Percentiles rank a stretch among this genome's conserved stretches.
Conservation (phyloP, 2,329 filamentous ascomycete species). For the Xylariomycetidae sp. region DNA sequence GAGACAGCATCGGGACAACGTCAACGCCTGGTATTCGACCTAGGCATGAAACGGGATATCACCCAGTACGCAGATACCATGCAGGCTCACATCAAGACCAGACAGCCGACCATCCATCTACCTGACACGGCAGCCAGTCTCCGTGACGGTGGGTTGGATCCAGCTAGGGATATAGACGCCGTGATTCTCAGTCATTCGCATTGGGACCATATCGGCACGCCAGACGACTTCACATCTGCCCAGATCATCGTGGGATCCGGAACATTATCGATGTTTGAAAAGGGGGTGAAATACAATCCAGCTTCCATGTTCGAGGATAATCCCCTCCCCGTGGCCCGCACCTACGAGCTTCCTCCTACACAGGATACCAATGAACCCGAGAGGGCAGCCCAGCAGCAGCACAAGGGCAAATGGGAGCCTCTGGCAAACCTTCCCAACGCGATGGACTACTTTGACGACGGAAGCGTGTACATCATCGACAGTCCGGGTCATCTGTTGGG, state of each 20-base stretch:
- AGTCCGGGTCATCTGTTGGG: slow-evolving; percentile 47
- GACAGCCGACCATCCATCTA: slow-evolving; percentile 38
- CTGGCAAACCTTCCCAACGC: slow-evolving; percentile 38
- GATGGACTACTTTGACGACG: slow-evolving; percentile 44
- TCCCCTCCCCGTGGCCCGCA: slow-evolving; percentile 25
- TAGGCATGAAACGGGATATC: slow-evolving; percentile 44
- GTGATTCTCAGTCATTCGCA: slow-evolving; percentile 49
- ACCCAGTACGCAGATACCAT: slow-evolving; percentile 37
- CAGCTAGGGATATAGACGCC: slow-evolving; percentile 19
- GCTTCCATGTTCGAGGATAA: slow-evolving; percentile 25
- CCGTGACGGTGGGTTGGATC: slow-evolving; percentile 13
- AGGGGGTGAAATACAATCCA: slow-evolving; percentile 24
- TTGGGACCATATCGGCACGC: slow-evolving; percentile 55
- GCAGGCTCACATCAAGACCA: slow-evolving; percentile 38
- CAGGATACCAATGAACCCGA: slow-evolving; percentile 7
- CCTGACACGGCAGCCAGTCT: slow-evolving; percentile 40
- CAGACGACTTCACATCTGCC: slow-evolving; percentile 42
- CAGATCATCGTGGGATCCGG: slow-evolving; percentile 48
- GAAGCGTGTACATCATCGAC: slow-evolving; percentile 41
- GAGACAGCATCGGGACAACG: slow-evolving; percentile 20
- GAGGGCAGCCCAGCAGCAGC: slow-evolving; percentile 7
- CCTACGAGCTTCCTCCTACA: slow-evolving; percentile 37
- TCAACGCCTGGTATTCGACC: slow-evolving; percentile 44
- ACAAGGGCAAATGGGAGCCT: slow-evolving; percentile 33
- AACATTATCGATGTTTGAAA: slow-evolving; percentile 34